Conservation (phyloP, 306 rosid species). For the Glycine latifolia region DNA sequence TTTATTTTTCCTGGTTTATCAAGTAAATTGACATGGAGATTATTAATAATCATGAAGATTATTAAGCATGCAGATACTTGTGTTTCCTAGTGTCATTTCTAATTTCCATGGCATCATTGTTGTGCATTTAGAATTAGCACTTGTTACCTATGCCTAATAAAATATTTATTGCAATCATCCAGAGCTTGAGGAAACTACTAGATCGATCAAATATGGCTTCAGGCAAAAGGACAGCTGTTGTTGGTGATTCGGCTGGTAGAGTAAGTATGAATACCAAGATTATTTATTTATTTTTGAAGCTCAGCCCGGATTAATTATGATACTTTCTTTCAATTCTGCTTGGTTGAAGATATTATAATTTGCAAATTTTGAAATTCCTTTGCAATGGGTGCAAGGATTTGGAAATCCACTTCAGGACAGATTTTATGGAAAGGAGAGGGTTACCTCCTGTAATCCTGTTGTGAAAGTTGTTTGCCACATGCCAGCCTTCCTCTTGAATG, state of each 20-base stretch:
- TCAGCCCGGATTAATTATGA: conserved; percentile 4
- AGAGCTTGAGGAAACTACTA: conserved; percentile 75
- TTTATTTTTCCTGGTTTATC: conserved; percentile 24
- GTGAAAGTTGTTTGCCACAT: not conserved
- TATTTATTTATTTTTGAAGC: conserved; percentile 35
- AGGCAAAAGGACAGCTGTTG: conserved; percentile 52
- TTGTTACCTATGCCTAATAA: conserved; percentile 20
- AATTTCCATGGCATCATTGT: conserved; percentile 25
- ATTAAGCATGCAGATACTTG: not conserved
- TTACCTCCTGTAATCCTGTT: not conserved
- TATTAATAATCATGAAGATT: not conserved
- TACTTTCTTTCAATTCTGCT: too few species aligned
- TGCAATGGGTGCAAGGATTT: not conserved
- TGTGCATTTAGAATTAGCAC: conserved; percentile 34
- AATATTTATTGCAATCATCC: conserved; percentile 47
- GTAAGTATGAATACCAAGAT: conserved; percentile 61
- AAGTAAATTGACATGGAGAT: not conserved
- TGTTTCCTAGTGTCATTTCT: conserved; percentile 26
- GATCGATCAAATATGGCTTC: conserved; percentile 47
- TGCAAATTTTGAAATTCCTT: too few species aligned
- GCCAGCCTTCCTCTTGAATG: too few species aligned
- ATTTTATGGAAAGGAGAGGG: conserved; percentile 37
- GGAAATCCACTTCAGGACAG: conserved; percentile 11
- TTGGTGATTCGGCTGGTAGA: conserved; percentile 51
- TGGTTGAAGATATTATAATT: too few species aligned